Evolutionary conservation across 108 stramenopile species (phyloP), one percentile per base, ranked within the genome.

Genomic region (Aurantiochytrium sp.): DNA sequence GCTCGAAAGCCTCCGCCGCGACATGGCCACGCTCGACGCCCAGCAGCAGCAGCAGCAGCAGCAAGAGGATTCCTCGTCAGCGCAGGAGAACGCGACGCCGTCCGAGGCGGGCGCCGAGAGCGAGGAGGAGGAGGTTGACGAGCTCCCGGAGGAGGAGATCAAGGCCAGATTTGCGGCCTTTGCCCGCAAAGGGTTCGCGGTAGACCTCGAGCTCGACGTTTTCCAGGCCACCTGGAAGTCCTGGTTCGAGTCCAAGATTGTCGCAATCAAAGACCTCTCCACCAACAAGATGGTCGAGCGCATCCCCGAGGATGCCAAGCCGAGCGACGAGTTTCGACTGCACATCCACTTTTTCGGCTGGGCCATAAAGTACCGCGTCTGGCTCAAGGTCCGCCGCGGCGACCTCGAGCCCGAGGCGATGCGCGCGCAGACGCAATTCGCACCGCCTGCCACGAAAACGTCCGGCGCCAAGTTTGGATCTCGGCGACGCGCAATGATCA

Each of bases 261-360:
- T 27, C 12, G 39, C n/a, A 15, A 41, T 81, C 45, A 48, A 48
- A 42, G 39, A 6, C 10, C 32, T 65, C 27, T 6, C 22, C 27
- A 48, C 50, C 15, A 42, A 81, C 6, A 48, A 81, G 12, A 19
- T 12, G 42, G 17, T 41, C 19, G 73, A 41, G 10, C 21, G 73
- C 27, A 41, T 81, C 32, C 45, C 73, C 12, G 17, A 39, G 15
- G 59, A 65, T 65, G 59, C 32, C 34, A 19, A 15, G 19, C 73
- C 39, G 10, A 12, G 6, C 8, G 45, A 81, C 42, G 30, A 48
- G 42, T 41, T 48, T 42, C 36, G 39, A 19, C 12, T 81, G 24
- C 39, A 81, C 17, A 48, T 81, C 1, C 73, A 81, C 73, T 81
- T 81, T 81, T 81, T 81, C 24, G 73, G 73, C n/a, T 81, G 39